phyloP scores from a whole-genome alignment of 2,329 filamentous ascomycete species.

The Metarhizium robertsii region DNA sequence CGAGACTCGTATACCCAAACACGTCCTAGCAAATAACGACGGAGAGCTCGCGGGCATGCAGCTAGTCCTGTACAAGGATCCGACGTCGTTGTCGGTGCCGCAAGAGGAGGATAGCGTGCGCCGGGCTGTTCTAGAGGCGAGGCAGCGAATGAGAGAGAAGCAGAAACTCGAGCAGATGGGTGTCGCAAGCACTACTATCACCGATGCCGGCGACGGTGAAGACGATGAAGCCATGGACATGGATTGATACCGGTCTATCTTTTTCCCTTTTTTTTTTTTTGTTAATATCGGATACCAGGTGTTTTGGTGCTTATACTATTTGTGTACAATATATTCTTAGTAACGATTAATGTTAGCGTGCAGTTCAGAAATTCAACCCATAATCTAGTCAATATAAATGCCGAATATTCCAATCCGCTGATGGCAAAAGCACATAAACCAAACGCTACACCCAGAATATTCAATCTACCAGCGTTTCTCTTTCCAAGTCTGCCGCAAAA shows the following conservation, averaged over 20 bases:
- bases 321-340: background rate
- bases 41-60: slow-evolving; percentile 53
- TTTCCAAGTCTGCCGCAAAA: background rate
- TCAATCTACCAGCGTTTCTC: background rate
- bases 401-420: background rate
- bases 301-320: background rate
- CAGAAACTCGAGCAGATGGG: slow-evolving; percentile 34
- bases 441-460: background rate
- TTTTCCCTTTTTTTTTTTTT: no score
- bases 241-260: slow-evolving; percentile 28
- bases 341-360: background rate
- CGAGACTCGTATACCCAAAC: slow-evolving; percentile 58
- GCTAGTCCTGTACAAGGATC: slow-evolving; percentile 78
- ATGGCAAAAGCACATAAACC: background rate
- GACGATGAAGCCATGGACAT: slow-evolving; percentile 62
- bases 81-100: slow-evolving; percentile 65
- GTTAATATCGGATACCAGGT: no score
- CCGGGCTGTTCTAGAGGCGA: slow-evolving; percentile 73
- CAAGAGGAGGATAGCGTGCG: slow-evolving; percentile 68
- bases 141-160: slow-evolving; percentile 55
- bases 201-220: slow-evolving; percentile 39
- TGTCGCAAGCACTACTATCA: slow-evolving; percentile 1
- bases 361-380: background rate
- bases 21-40: slow-evolving; percentile 50
- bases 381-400: no score